These are phyloP conservation scores for Calophaca sinica DNA, from an alignment of 306 rosid genomes.

Conservation along the genomic window DNA sequence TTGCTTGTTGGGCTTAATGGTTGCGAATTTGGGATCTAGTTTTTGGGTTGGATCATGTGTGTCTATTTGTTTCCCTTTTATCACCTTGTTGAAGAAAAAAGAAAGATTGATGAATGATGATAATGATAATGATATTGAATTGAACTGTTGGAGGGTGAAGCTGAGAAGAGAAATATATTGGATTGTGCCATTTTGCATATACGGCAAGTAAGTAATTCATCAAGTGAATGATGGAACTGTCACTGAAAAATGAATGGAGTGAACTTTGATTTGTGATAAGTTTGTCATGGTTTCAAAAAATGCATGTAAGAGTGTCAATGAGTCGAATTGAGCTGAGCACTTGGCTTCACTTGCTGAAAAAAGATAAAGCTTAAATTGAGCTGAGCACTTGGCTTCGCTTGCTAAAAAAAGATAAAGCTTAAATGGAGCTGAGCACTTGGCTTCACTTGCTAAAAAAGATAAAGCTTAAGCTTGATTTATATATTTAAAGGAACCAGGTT, in stretches of 20 bases:
- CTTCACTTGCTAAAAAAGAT: conserved; percentile 3
- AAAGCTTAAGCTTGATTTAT: background rate
- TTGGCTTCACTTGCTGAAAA: conserved; percentile 13
- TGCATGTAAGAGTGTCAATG: background rate
- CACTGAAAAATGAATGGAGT: conserved; percentile 13
- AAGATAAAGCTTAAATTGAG: background rate
- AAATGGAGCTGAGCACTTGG: conserved; percentile 3
- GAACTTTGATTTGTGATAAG: conserved; percentile 8
- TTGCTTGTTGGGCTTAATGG: conserved; percentile 23
- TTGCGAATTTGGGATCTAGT: conserved; percentile 34
- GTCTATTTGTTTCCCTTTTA: conserved; percentile 6
- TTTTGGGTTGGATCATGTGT: conserved; percentile 28
- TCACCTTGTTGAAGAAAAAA: background rate
- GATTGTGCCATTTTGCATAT: conserved; percentile 23
- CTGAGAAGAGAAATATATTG: background rate
- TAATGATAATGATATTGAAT: conserved; percentile 2
- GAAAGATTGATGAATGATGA: conserved; percentile 10
- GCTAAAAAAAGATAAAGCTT: background rate
- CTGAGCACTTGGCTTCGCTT: conserved; percentile 14
- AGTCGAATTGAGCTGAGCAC: background rate
- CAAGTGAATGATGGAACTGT: conserved; percentile 14
- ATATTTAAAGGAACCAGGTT: background rate
- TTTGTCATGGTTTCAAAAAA: conserved; percentile 25
- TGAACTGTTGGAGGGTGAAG: conserved; percentile 30
- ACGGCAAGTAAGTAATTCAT: background rate